Evolutionary conservation across 441 rosid genomes (phyloP).

Genomic region (Syzygium syzygioides): DNA sequence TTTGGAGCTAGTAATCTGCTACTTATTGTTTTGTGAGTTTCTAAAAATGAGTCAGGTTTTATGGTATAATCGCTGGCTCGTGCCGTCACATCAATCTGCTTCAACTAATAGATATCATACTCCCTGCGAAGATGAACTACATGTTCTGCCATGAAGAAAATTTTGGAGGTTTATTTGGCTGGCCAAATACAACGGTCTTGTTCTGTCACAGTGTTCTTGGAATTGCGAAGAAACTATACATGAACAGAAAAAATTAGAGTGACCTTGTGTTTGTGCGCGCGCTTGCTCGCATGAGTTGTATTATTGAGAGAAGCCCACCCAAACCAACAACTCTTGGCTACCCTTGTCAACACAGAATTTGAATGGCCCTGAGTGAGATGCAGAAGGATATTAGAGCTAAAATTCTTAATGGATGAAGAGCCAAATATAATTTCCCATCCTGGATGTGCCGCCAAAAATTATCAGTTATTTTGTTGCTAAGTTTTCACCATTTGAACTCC

Average conservation of each 20-base stretch:
- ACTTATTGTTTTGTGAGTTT: too few relatives aligned
- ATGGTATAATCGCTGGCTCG: too few relatives aligned
- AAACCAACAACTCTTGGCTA: not conserved
- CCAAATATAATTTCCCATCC: not conserved
- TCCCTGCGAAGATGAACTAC: not conserved
- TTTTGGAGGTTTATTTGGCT: rapidly evolving
- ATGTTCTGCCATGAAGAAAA: not conserved
- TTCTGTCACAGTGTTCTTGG: not conserved
- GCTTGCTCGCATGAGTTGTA: rapidly evolving
- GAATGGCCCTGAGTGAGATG: not conserved
- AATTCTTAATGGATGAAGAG: not conserved
- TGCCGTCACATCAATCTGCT: not conserved
- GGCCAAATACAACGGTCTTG: not conserved
- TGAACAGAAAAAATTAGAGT: not conserved
- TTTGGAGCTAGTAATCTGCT: too few relatives aligned
- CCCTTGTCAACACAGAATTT: not conserved
- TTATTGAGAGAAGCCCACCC: not conserved
- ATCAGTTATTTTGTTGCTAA: not conserved
- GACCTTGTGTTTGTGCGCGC: rapidly evolving
- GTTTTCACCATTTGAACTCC: not conserved
- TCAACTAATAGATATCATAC: not conserved
- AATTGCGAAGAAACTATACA: not conserved
- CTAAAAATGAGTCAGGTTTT: too few relatives aligned
- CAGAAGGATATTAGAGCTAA: not conserved
- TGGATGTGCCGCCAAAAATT: too few relatives aligned